These are phyloP conservation scores for Neopestalotiopsis rosae DNA, from an alignment of 2,329 filamentous ascomycete genomes.

Conservation along the genomic window DNA sequence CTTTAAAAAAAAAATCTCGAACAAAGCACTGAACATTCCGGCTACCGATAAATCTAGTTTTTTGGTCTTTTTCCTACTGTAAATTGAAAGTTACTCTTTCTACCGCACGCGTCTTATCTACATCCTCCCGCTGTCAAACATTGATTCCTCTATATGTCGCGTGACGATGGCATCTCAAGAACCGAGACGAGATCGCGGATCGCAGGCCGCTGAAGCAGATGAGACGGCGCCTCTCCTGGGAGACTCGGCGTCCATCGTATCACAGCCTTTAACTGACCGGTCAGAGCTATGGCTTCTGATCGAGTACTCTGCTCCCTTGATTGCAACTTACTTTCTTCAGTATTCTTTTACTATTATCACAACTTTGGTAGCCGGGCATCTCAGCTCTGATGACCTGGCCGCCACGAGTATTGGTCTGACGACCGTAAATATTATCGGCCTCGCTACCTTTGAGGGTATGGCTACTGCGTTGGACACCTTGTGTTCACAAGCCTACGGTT, in stretches of 20 bases:
- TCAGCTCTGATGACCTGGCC: slow-evolving; percentile 57
- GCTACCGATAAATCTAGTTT: neutral
- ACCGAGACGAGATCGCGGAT: neutral
- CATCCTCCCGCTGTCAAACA: neutral
- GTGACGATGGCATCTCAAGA: neutral
- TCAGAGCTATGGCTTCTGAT: slow-evolving; percentile 34
- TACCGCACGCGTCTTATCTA: neutral
- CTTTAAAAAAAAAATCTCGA: neutral
- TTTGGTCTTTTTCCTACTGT: neutral
- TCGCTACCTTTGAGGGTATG: slow-evolving; percentile 56
- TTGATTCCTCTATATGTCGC: neutral
- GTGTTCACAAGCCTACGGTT: slow-evolving; percentile 57
- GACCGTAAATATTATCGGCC: slow-evolving; percentile 59
- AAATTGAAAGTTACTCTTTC: neutral
- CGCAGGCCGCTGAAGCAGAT: neutral
- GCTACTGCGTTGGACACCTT: slow-evolving; percentile 56
- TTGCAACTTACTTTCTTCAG: slow-evolving; percentile 59
- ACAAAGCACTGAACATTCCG: neutral
- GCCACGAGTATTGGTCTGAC: slow-evolving; percentile 57
- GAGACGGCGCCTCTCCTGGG: slow-evolving; percentile 13
- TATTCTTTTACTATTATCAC: slow-evolving; percentile 58
- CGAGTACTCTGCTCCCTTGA: slow-evolving; percentile 52
- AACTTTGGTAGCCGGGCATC: slow-evolving; percentile 56
- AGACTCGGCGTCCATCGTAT: neutral
- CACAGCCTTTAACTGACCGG: neutral